phyloP scores from a whole-genome alignment of 2,329 filamentous ascomycete genomes.

The Dactylella cylindrospora region DNA sequence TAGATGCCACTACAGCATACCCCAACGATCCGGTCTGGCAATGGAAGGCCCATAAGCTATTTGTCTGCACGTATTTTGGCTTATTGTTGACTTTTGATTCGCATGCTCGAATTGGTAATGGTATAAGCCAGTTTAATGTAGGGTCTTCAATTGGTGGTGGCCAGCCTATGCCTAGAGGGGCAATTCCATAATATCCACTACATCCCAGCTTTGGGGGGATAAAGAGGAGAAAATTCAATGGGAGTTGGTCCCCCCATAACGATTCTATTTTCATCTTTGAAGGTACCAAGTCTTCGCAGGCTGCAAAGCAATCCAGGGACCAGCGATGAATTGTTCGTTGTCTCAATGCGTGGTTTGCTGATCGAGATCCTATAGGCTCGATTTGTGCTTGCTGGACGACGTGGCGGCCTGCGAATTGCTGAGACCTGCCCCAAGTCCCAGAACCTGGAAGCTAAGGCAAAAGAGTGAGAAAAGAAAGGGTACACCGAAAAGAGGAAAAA shows the following conservation, averaged over 20 bases:
- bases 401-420: slow-evolving; percentile 43
- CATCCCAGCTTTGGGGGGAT: slow-evolving; percentile 20
- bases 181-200: slow-evolving; percentile 39
- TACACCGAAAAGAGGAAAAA: slow-evolving; percentile 10
- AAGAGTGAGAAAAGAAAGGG: not conserved
- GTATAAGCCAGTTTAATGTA: slow-evolving; percentile 20
- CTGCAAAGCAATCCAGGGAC: slow-evolving; percentile 41
- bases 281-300: slow-evolving; percentile 30
- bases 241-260: too few relatives aligned
- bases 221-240: too few relatives aligned
- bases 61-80: slow-evolving; percentile 32
- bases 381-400: slow-evolving; percentile 33
- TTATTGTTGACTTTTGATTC: slow-evolving; percentile 24
- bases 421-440: slow-evolving; percentile 30
- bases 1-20: slow-evolving; percentile 44
- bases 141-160: not conserved
- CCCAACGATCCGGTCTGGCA: slow-evolving; percentile 39
- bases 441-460: slow-evolving; percentile 35
- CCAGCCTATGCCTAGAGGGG: slow-evolving; percentile 28
- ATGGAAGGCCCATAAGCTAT: slow-evolving; percentile 39
- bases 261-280: slow-evolving; percentile 25
- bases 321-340: too few relatives aligned
- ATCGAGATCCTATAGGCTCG: slow-evolving; percentile 41
- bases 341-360: slow-evolving; percentile 43
- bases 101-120: slow-evolving; percentile 17